Percentiles rank a stretch among this genome's conserved stretches.
Conservation (phyloP, 257 asterid species). For the Solanum appendiculatum region DNA sequence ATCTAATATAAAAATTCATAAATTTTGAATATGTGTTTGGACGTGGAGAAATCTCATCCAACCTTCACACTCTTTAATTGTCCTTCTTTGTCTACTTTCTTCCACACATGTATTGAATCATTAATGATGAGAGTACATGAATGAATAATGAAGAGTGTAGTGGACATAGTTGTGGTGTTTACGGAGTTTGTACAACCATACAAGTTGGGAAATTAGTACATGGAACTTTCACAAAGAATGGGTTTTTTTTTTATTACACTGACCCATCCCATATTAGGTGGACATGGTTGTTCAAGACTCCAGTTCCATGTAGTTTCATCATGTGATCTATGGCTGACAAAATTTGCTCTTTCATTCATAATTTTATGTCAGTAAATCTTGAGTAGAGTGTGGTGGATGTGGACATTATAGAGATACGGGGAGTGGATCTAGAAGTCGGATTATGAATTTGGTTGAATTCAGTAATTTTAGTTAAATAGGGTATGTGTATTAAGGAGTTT, state of each 20-base stretch:
- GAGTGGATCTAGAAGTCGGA: background rate
- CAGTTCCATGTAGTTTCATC: background rate
- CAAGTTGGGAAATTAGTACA: background rate
- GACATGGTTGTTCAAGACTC: background rate
- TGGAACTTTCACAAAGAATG: background rate
- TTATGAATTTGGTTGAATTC: too few relatives aligned
- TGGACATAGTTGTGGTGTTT: background rate
- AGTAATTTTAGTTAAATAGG: background rate
- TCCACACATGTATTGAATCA: background rate
- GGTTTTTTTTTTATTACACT: background rate
- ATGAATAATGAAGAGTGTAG: background rate
- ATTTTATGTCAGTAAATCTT: background rate
- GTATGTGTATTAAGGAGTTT: background rate
- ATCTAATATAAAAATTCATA: background rate
- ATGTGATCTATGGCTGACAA: background rate
- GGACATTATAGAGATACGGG: background rate
- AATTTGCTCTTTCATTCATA: background rate
- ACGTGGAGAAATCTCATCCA: background rate
- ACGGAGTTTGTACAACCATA: background rate
- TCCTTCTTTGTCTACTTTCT: background rate
- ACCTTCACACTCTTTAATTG: background rate
- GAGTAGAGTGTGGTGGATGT: background rate
- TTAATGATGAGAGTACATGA: background rate
- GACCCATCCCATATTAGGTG: background rate
- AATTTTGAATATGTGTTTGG: background rate